phyloP scores from a whole-genome alignment of 352 stramenopile species.

The Blastocystis sp. region DNA sequence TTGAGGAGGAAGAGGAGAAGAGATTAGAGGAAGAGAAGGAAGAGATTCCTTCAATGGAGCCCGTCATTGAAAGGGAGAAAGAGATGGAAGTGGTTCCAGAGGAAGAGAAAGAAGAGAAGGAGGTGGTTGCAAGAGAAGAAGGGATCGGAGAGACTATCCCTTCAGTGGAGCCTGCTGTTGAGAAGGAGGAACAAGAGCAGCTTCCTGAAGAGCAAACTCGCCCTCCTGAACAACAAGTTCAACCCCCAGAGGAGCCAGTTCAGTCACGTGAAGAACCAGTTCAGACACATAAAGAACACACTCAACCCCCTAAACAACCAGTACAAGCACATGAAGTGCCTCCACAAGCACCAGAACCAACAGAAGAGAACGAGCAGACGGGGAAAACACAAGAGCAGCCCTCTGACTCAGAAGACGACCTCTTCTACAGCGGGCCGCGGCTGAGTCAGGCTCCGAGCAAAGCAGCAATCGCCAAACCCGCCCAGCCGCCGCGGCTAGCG shows the following conservation, averaged over 20 bases:
- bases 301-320: background rate
- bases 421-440: too few relatives aligned
- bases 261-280: background rate
- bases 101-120: slow-evolving; percentile 78
- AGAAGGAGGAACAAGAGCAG: too few relatives aligned
- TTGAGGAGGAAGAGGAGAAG: slow-evolving; percentile 80
- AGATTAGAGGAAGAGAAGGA: slow-evolving; percentile 75
- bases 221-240: background rate
- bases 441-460: too few relatives aligned
- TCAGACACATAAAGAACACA: background rate
- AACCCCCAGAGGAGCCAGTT: background rate
- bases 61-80: slow-evolving; percentile 74
- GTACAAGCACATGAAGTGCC: too few relatives aligned
- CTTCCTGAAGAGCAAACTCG: slow-evolving; percentile 75
- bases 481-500: too few relatives aligned
- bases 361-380: too few relatives aligned
- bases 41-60: background rate
- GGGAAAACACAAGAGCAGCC: too few relatives aligned
- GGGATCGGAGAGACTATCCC: too few relatives aligned
- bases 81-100: slow-evolving; percentile 78
- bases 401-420: too few relatives aligned
- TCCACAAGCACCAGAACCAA: too few relatives aligned
- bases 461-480: too few relatives aligned
- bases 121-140: slow-evolving; percentile 76
- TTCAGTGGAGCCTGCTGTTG: too few relatives aligned